Evolutionary conservation across 495 filamentous ascomycete species (phyloP), one percentile per base, ranked within the genome.

Genomic region (Aspergillus funiculosus): DNA sequence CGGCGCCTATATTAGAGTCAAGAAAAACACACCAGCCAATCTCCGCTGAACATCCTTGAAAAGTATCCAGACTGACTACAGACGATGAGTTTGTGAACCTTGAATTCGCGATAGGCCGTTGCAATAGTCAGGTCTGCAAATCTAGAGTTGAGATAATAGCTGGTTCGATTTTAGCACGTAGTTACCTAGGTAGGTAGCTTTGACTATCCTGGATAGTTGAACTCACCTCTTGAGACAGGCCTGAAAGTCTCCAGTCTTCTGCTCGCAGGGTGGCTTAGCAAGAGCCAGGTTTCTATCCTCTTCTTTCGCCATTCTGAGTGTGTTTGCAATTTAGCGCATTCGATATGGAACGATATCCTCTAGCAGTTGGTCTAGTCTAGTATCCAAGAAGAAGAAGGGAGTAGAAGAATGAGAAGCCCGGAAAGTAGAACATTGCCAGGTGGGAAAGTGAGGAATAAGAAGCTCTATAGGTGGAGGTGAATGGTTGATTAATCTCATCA

Each of bases 11-110:
- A 11, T 3, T 10, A 5, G n/a, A 34, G 14, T 8, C 9, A 11
- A 31, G 11, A 34, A 6, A 13, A 27, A 42, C 53, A 17, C 54
- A 69, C 68, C 49, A 46, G 46, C 60, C 67, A 73, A 1, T 57
- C 27, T 8, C 57, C 50, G 47, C 52, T 50, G 30, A 58, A 65
- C 24, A 63, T 35, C 26, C 53, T 53, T 20, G 54, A 54, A 43
- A 74, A 69, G 43, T 62, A 67, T 14, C 58, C 51, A 1, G 67
- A 75, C 38, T 65, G 64, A 18, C 57, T 36, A 41, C 67, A 71
- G 31, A 71, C 42, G 10, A 72, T 48, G 6, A 57, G 39, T 10
- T 58, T 53, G 50, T 74, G 69, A 9, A 67, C 64, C 9, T 62
- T 55, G 51, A 66, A 70, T 32, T 54, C 39, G 15, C 59, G 53